Base-by-base conservation (phyloP, 2,329 filamentous ascomycete species). In the Coniochaeta sp. region DNA sequence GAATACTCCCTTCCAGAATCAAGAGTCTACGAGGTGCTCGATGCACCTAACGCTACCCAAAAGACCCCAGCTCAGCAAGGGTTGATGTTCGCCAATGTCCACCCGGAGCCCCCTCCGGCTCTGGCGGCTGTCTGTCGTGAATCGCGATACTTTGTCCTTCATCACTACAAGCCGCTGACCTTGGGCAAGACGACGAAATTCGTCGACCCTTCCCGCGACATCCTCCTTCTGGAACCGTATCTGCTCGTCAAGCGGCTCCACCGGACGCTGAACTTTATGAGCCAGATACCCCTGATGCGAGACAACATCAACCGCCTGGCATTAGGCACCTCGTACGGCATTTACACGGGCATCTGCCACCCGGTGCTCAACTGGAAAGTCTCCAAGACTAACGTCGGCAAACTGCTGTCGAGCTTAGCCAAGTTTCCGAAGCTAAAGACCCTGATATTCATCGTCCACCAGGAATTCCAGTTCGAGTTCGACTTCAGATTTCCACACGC, bases 141-240 rank as follows among this genome's bases (percentile, higher is more conserved):
- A 66, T 73, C 77, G 40, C 74, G 78, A 11, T 71, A 70, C 57
- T 73, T 77, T 19, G 76, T 77, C 14, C 66, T 78, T 34, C 73
- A 73, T 55, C 73, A 72, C 59, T 80, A 79, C 67, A 74, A 73
- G 59, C 75, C 77, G 14, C 69, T 80, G 55, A 75, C 71, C 1
- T 72, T 80, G 54, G 76, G 76, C 7, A 66, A 67, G 33, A 77
- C 76, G n/a, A 78, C 78, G 57, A 80, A 80, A 64, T 76, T 74
- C 50, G 71, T 80, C 62, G 76, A 80, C 62, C 71, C 79, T 11
- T 70, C 72, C 33, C 74, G 77, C 36, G 78, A 80, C 62, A 73
- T 80, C 40, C 67, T 80, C 36, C 68, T 80, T 26, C 73, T 80
- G 36, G 78, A 80, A 63, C 77, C 77, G 1, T 80, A 79, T 64